A percentile compares a stretch with the other conserved stretches of the same genome.
Evolutionary conservation across 2,329 filamentous ascomycete genomes (phyloP).

Genomic region (Scytalidium sp.): DNA sequence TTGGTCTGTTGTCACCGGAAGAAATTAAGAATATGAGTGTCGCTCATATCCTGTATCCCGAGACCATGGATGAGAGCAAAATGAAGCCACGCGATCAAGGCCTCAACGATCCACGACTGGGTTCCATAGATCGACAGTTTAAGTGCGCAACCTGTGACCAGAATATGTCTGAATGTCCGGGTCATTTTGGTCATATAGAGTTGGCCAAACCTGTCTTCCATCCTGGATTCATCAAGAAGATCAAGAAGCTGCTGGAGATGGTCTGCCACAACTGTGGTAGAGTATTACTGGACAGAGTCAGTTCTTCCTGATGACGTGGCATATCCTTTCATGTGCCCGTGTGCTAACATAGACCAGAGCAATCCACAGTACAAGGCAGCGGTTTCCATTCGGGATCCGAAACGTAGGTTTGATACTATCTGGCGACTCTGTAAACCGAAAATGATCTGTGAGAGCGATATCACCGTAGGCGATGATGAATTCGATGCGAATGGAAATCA

Average conservation of each 20-base stretch:
- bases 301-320: conserved; percentile 64
- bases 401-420: conserved; percentile 88
- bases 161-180: conserved; percentile 92
- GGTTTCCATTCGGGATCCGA: conserved; percentile 83
- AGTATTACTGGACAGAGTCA: conserved; percentile 96
- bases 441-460: conserved; percentile 77
- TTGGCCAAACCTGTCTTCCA: conserved; percentile 96
- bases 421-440: conserved; percentile 92
- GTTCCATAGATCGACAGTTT: conserved; percentile 93
- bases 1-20: conserved; percentile 93
- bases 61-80: conserved; percentile 97
- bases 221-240: conserved; percentile 93
- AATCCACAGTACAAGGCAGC: conserved; percentile 82
- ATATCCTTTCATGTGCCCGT: conserved; percentile 47
- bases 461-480: conserved; percentile 64
- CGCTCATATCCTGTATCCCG: conserved; percentile 92
- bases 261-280: conserved; percentile 99
- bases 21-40: conserved; percentile 99
- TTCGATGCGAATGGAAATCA: conserved; percentile 53
- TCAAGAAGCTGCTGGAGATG: conserved; percentile 98
- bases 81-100: conserved; percentile 87
- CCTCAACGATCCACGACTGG: conserved; percentile 92
- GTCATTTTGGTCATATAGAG: conserved; percentile 98
- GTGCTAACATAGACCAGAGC: conserved; percentile 68
- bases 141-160: conserved; percentile 96